phyloP scores from a whole-genome alignment of 2,329 filamentous ascomycete genomes.

The Fusarium illudens region DNA sequence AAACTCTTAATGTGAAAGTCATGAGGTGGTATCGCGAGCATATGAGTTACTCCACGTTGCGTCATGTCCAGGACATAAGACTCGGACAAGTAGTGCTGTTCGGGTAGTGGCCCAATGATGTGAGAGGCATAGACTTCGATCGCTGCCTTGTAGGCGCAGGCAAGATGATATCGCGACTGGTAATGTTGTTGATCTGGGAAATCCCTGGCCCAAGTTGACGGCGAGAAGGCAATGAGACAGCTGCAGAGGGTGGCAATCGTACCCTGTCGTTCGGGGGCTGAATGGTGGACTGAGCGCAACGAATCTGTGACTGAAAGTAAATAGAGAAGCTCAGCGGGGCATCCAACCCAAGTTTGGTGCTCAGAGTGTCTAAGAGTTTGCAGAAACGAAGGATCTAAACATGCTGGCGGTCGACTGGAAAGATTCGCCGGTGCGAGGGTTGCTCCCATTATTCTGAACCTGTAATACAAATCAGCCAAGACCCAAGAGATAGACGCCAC shows the following conservation, averaged over 20 bases:
- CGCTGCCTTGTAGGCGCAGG: slow-evolving; percentile 11
- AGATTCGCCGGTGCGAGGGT: slow-evolving; percentile 2
- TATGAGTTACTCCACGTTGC: slow-evolving; percentile 1
- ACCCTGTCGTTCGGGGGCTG: background rate
- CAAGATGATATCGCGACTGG: slow-evolving; percentile 6
- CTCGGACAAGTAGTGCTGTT: background rate
- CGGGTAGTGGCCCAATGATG: background rate
- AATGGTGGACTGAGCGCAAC: background rate
- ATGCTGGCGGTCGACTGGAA: background rate
- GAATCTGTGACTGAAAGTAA: slow-evolving; percentile 3
- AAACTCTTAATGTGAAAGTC: slow-evolving; percentile 26
- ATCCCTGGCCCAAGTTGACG: background rate
- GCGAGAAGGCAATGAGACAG: background rate
- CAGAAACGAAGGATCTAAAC: background rate
- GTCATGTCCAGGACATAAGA: background rate
- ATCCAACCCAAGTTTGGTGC: slow-evolving; percentile 21
- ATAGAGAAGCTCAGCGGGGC: slow-evolving; percentile 15
- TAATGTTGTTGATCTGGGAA: slow-evolving; percentile 5
- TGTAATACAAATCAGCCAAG: background rate
- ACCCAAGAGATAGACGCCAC: no score
- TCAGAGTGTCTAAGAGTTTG: slow-evolving; percentile 15
- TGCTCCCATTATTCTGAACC: slow-evolving; percentile 15
- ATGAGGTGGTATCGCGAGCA: slow-evolving; percentile 1
- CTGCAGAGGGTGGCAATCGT: background rate
- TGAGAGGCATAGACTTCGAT: slow-evolving; percentile 11